phyloP scores from a whole-genome alignment of 306 rosid species.

The Astragalus membranaceus region DNA sequence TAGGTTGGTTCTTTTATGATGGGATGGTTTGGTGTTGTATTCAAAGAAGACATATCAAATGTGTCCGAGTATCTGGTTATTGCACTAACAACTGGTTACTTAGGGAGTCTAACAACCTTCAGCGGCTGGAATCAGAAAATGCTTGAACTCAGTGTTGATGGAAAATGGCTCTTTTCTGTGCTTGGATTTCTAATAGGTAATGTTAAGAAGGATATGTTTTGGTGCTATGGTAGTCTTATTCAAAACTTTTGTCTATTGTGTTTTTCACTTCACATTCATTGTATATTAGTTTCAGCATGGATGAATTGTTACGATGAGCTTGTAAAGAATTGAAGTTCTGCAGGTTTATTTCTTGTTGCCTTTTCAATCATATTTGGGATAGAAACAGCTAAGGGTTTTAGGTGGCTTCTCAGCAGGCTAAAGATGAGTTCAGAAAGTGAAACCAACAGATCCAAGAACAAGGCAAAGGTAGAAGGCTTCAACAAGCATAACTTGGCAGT shows the following conservation, averaged over 20 bases:
- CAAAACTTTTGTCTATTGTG: background rate
- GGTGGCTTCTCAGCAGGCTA: constrained; percentile 33
- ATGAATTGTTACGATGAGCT: background rate
- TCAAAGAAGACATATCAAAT: constrained; percentile 50
- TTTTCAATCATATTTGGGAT: constrained; percentile 54
- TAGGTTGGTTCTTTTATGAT: constrained; percentile 80
- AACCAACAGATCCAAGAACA: background rate
- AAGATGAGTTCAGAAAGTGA: constrained; percentile 14
- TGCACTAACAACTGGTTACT: constrained; percentile 66
- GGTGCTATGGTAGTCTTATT: background rate
- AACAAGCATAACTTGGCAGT: constrained; percentile 29
- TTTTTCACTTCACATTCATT: background rate
- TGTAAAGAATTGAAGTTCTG: background rate
- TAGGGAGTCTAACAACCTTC: constrained; percentile 80
- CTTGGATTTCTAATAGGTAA: constrained; percentile 75
- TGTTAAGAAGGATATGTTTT: background rate
- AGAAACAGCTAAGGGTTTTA: constrained; percentile 70
- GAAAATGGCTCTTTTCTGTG: constrained; percentile 46
- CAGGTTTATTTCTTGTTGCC: constrained; percentile 64
- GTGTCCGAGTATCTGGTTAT: constrained; percentile 59
- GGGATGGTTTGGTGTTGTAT: constrained; percentile 89
- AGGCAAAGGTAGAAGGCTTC: constrained; percentile 29
- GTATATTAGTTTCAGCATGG: background rate
- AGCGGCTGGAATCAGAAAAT: constrained; percentile 92
- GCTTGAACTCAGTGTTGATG: constrained; percentile 53